phyloP scores from a whole-genome alignment of 1,284 basidiomycete species.

The Cutaneotrichosporon sp. region DNA sequence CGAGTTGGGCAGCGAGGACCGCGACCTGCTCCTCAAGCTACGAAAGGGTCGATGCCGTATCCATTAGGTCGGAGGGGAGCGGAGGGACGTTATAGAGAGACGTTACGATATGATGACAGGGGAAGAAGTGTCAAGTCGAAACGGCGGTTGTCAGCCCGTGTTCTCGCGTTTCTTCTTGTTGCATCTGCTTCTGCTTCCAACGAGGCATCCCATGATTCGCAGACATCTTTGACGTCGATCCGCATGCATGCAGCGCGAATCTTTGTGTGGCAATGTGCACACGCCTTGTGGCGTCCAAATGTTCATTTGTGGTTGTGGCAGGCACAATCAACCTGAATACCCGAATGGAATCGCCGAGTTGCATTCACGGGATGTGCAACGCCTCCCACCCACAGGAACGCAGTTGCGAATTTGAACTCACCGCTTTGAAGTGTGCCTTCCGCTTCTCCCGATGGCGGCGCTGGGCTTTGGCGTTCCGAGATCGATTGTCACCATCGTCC shows the following conservation, averaged over 20 bases:
- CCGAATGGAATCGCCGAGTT: too few species aligned
- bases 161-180: too few species aligned
- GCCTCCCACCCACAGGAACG: not conserved
- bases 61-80: not conserved
- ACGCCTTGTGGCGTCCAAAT: too few species aligned
- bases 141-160: not conserved
- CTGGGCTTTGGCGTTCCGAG: conserved; percentile 79
- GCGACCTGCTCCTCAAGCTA: conserved; percentile 43
- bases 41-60: not conserved
- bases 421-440: conserved; percentile 87
- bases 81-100: too few species aligned
- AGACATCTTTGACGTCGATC: too few species aligned
- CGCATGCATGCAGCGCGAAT: too few species aligned
- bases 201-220: too few species aligned
- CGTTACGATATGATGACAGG: conserved; percentile 2
- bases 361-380: too few species aligned
- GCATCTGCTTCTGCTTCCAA: too few species aligned
- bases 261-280: too few species aligned
- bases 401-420: conserved; percentile 50
- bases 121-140: not conserved
- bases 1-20: conserved; percentile 36
- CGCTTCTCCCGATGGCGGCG: conserved; percentile 84
- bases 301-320: too few species aligned
- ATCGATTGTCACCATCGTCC: conserved; percentile 43
- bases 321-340: too few species aligned